Percentiles rank a stretch among this genome's conserved stretches.
Conservation (phyloP, 1,284 basidiomycete species). For the Singerocomus inundabilis region DNA sequence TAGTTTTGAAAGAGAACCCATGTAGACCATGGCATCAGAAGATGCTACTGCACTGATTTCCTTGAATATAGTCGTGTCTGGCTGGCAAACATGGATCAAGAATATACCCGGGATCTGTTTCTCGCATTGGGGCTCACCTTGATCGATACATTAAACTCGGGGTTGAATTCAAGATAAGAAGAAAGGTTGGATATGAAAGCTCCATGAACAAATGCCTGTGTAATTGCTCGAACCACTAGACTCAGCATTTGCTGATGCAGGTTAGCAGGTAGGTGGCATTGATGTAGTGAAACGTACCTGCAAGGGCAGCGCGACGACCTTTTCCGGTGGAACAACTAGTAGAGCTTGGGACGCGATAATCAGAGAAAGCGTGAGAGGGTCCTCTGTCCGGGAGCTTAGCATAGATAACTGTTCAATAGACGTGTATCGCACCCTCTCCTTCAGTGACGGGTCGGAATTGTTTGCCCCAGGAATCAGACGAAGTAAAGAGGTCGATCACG, state of each 20-base stretch:
- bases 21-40: constrained; percentile 47
- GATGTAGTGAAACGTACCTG: constrained; percentile 31
- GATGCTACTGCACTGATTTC: constrained; percentile 39
- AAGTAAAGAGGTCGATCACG: constrained; percentile 57
- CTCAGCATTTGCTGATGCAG: constrained; percentile 36
- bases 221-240: constrained; percentile 48
- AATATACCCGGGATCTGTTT: background rate
- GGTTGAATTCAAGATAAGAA: constrained; percentile 29
- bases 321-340: constrained; percentile 48
- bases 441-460: constrained; percentile 57
- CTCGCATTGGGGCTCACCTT: constrained; percentile 28
- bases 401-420: constrained; percentile 2
- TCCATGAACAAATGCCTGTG: constrained; percentile 51
- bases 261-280: constrained; percentile 11
- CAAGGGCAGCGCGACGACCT: constrained; percentile 58
- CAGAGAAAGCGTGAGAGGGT: constrained; percentile 39
- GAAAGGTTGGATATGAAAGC: constrained; percentile 44
- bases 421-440: constrained; percentile 33
- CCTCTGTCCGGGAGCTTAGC: constrained; percentile 22
- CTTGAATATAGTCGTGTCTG: constrained; percentile 32
- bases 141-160: constrained; percentile 35
- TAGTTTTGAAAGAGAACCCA: constrained; percentile 53
- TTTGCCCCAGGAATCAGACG: constrained; percentile 55
- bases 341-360: constrained; percentile 59
- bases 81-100: constrained; percentile 7